Evolutionary conservation across 2,329 filamentous ascomycete species (phyloP).

Genomic region (Fusarium staphyleae): DNA sequence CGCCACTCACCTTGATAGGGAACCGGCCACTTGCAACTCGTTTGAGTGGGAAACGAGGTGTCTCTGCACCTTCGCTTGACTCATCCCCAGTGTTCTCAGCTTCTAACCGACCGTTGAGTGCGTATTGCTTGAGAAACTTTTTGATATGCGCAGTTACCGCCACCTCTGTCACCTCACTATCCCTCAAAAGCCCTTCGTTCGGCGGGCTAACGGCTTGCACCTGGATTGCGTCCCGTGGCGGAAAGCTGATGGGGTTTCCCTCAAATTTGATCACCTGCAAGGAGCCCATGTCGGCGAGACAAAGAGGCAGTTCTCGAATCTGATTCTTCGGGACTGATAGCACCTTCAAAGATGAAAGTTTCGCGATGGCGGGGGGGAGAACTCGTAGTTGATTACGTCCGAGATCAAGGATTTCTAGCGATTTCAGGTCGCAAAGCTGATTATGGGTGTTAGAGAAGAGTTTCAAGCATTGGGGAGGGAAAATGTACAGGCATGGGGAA

Average conservation of each 20-base stretch:
- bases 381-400: constrained; percentile 84
- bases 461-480: constrained; percentile 17
- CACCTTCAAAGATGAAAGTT: constrained; percentile 85
- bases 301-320: constrained; percentile 82
- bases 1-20: constrained; percentile 75
- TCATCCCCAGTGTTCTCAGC: constrained; percentile 66
- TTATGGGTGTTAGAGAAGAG: constrained; percentile 33
- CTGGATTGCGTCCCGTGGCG: constrained; percentile 73
- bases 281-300: constrained; percentile 87
- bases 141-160: constrained; percentile 68
- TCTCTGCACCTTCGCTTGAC: constrained; percentile 78
- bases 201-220: constrained; percentile 62
- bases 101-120: constrained; percentile 60
- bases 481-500: constrained; percentile 62
- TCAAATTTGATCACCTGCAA: constrained; percentile 89
- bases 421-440: constrained; percentile 84
- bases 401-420: constrained; percentile 91
- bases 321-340: constrained; percentile 87
- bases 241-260: constrained; percentile 84
- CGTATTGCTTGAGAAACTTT: constrained; percentile 63
- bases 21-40: constrained; percentile 70
- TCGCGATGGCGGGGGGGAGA: constrained; percentile 80
- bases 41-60: constrained; percentile 73
- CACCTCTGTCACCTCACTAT: constrained; percentile 70
- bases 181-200: constrained; percentile 59